Evolutionary conservation across 768 basidiomycete genomes (phyloP).

Genomic region (Termitomyces sp.): DNA sequence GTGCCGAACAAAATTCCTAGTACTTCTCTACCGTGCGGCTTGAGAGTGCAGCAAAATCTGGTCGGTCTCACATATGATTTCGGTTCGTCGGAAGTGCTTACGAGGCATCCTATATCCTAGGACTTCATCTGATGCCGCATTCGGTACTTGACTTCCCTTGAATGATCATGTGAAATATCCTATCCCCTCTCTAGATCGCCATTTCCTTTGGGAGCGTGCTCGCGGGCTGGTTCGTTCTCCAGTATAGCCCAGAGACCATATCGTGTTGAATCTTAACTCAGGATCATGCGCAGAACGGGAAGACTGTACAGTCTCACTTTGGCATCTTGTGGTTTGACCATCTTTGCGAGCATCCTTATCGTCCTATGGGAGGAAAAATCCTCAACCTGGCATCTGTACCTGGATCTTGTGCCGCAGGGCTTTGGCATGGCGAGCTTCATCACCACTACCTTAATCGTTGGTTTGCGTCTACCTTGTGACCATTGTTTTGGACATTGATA

Average conservation of each 20-base stretch:
- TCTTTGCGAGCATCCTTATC: conserved; percentile 57
- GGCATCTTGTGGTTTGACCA: conserved; percentile 50
- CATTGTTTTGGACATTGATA: conserved; percentile 5
- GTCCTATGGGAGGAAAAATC: conserved; percentile 62
- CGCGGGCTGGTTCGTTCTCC: conserved; percentile 67
- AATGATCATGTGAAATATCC: conserved; percentile 13
- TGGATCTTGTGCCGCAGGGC: conserved; percentile 75
- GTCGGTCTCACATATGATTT: conserved; percentile 31
- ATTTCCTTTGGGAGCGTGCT: conserved; percentile 81
- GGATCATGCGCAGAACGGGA: conserved; percentile 84
- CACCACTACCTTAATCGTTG: conserved; percentile 80
- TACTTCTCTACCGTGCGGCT: conserved; percentile 83
- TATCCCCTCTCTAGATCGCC: conserved; percentile 45
- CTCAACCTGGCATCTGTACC: conserved; percentile 60
- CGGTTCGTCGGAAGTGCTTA: conserved; percentile 8
- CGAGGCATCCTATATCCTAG: conserved; percentile 28
- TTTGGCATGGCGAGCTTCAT: conserved; percentile 83
- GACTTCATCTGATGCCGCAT: conserved; percentile 85
- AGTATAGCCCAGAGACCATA: conserved; percentile 1
- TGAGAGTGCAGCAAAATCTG: conserved; percentile 62
- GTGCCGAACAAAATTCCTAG: conserved; percentile 24
- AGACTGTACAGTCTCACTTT: conserved; percentile 77
- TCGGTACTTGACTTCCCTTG: conserved; percentile 47
- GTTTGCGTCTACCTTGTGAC: conserved; percentile 21
- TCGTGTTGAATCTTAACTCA: conserved; percentile 22